Conservation (phyloP, 176 grass and related monocot genomes). For the Bothriochloa decipiens region DNA sequence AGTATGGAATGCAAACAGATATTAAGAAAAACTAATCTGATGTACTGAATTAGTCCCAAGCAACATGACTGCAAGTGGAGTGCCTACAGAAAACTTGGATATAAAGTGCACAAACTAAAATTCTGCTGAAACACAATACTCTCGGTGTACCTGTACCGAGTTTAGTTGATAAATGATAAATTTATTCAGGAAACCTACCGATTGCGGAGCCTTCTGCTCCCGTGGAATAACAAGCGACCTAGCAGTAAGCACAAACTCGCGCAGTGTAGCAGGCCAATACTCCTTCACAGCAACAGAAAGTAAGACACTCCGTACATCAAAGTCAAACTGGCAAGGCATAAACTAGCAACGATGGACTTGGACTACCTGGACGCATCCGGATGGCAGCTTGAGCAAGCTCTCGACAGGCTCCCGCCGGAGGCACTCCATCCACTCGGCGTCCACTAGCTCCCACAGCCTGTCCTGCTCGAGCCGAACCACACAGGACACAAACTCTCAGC, state of each 20-base stretch:
- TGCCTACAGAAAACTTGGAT: background rate
- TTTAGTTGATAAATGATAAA: background rate
- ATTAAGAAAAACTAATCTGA: background rate
- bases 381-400: constrained; percentile 67
- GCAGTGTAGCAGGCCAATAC: constrained; percentile 57
- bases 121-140: background rate
- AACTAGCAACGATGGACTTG: background rate
- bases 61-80: background rate
- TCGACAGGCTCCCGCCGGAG: constrained; percentile 66
- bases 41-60: background rate
- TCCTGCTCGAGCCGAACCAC: constrained; percentile 49
- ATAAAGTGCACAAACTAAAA: constrained; percentile 2
- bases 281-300: constrained; percentile 49
- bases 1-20: background rate
- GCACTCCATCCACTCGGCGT: constrained; percentile 87
- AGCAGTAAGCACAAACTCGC: constrained; percentile 60
- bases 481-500: background rate
- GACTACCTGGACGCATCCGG: constrained; percentile 67
- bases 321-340: background rate
- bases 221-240: constrained; percentile 68
- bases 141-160: background rate
- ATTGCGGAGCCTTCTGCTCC: constrained; percentile 53
- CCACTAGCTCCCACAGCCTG: constrained; percentile 75
- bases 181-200: constrained; percentile 48
- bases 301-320: too few species aligned